Evolutionary conservation across 176 grass and related monocot species (phyloP).

Genomic region (Eragrostis curvula): DNA sequence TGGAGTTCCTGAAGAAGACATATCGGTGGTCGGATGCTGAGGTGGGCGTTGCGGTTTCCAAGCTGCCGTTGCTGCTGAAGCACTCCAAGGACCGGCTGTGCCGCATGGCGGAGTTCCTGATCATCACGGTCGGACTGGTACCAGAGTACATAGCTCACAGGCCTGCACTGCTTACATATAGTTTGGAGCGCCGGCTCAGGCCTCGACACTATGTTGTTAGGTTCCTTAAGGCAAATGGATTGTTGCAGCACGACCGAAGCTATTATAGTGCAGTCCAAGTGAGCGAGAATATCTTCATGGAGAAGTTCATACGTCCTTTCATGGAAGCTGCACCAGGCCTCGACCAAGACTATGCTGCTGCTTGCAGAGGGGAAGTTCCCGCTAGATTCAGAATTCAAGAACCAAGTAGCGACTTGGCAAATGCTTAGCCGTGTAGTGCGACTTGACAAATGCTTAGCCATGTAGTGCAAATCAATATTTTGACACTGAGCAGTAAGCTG

Average conservation of each 20-base stretch:
- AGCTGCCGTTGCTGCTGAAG: slow-evolving; percentile 44
- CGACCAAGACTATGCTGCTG: slow-evolving; percentile 42
- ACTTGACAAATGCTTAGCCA: no score
- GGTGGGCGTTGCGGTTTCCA: slow-evolving; percentile 38
- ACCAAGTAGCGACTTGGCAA: not conserved
- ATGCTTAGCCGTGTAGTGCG: not conserved
- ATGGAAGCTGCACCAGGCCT: slow-evolving; percentile 43
- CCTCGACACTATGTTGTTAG: slow-evolving; percentile 56
- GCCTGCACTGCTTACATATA: slow-evolving; percentile 60
- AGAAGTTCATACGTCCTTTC: slow-evolving; percentile 58
- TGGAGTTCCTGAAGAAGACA: slow-evolving; percentile 45
- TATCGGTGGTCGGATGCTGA: slow-evolving; percentile 59
- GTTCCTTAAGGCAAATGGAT: slow-evolving; percentile 54
- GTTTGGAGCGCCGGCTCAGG: slow-evolving; percentile 52
- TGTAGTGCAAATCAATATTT: slow-evolving; percentile 9
- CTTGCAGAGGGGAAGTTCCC: slow-evolving; percentile 30
- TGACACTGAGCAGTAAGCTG: slow-evolving; percentile 21
- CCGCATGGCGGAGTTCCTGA: slow-evolving; percentile 50
- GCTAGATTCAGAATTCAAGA: slow-evolving; percentile 24
- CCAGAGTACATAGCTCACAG: slow-evolving; percentile 44
- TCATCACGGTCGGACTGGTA: slow-evolving; percentile 41
- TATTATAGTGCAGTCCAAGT: slow-evolving; percentile 38
- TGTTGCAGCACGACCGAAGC: slow-evolving; percentile 38
- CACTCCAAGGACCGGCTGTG: slow-evolving; percentile 50
- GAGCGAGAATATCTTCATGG: slow-evolving; percentile 52